Conservation (phyloP, 768 basidiomycete species). For the Suillus cothurnatus region DNA sequence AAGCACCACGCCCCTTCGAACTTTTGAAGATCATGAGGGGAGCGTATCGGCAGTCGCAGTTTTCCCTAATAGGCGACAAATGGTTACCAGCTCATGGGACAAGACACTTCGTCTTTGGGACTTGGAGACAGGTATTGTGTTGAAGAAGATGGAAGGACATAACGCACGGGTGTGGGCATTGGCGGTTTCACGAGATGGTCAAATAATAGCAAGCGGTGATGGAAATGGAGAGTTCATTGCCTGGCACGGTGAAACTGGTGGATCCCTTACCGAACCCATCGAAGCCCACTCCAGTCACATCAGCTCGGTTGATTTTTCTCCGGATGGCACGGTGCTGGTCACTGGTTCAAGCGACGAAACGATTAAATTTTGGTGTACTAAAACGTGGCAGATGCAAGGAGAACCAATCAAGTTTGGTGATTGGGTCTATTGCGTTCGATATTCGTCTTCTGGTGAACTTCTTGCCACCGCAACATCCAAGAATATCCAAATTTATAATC, state of each 20-base stretch:
- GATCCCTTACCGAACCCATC: not conserved
- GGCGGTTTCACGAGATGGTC: not conserved
- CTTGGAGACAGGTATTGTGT: not conserved
- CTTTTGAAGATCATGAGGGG: not conserved
- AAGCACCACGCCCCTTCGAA: not conserved
- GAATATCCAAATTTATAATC: not conserved
- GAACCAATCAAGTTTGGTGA: not conserved
- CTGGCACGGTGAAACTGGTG: not conserved
- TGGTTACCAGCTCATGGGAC: not conserved
- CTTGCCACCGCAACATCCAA: not conserved
- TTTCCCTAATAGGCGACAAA: not conserved
- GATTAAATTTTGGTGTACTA: not conserved
- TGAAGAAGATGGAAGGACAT: not conserved
- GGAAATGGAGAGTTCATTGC: fast-evolving
- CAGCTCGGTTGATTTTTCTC: not conserved
- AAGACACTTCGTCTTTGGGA: not conserved
- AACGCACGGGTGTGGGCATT: fast-evolving
- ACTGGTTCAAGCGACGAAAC: not conserved
- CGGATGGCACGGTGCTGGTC: not conserved
- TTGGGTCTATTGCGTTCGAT: not conserved
- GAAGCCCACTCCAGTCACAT: not conserved
- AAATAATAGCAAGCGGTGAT: not conserved
- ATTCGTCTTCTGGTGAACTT: not conserved
- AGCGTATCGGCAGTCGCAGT: not conserved
- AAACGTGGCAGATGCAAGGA: not conserved